Conservation (phyloP, 352 stramenopile genomes). For the Peronospora farinosa region DNA sequence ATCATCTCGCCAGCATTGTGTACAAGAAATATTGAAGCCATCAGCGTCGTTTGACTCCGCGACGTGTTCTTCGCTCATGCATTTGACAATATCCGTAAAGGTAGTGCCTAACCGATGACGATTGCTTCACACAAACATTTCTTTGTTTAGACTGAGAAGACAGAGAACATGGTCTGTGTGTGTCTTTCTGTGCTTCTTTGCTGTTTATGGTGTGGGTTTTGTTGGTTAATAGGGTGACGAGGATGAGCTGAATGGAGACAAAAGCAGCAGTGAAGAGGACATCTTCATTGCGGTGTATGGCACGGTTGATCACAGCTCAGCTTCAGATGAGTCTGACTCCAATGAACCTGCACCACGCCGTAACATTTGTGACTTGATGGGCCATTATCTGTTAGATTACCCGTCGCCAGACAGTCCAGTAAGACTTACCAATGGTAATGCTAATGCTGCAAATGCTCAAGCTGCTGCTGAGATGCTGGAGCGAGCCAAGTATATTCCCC, state of each 20-base stretch:
- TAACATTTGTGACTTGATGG: slow-evolving; percentile 88
- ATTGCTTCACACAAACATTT: too few species aligned
- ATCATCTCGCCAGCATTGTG: too few species aligned
- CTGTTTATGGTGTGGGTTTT: neutral
- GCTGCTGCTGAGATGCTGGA: slow-evolving; percentile 63
- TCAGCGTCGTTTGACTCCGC: too few species aligned
- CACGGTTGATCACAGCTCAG: slow-evolving; percentile 16
- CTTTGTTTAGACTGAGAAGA: slow-evolving; percentile 7
- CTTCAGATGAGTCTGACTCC: slow-evolving; percentile 34
- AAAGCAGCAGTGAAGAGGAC: slow-evolving; percentile 40
- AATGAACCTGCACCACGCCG: slow-evolving; percentile 37
- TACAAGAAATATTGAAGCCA: too few species aligned
- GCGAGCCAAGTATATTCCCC: slow-evolving; percentile 93
- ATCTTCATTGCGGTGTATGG: slow-evolving; percentile 26
- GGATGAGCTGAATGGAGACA: slow-evolving; percentile 37
- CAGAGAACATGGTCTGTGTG: slow-evolving; percentile 1
- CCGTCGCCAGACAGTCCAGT: slow-evolving; percentile 28
- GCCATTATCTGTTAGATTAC: slow-evolving; percentile 78
- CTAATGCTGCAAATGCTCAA: slow-evolving; percentile 10
- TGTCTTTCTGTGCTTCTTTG: slow-evolving; percentile 6
- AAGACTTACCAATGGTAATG: slow-evolving; percentile 17
- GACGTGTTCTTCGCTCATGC: too few species aligned
- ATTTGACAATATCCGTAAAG: too few species aligned
- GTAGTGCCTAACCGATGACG: too few species aligned
- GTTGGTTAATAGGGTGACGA: slow-evolving; percentile 33